Evolutionary conservation across 768 basidiomycete species (phyloP).

Genomic region (Rhizopogon vesiculosus): DNA sequence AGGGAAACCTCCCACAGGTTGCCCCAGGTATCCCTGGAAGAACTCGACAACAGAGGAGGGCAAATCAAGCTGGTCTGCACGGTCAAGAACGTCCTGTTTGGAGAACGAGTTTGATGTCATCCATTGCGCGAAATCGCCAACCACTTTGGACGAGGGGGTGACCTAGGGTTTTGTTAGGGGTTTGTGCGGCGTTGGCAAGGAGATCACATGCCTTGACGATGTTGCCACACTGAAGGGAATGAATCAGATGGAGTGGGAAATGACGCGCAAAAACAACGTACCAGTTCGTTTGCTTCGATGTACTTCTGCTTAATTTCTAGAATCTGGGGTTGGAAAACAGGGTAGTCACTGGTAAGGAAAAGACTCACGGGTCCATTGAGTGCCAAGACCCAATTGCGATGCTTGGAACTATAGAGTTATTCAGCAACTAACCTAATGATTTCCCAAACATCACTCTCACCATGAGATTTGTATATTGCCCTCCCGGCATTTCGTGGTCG

Average conservation of each 20-base stretch:
- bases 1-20: slow-evolving; percentile 98
- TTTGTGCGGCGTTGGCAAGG: background rate
- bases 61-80: slow-evolving; percentile 92
- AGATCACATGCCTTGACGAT: slow-evolving; percentile 69
- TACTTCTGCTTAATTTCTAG: slow-evolving; percentile 97
- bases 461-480: slow-evolving; percentile 93
- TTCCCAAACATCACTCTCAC: slow-evolving; percentile 35
- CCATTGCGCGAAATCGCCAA: slow-evolving; percentile 99
- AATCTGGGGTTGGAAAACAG: slow-evolving; percentile 2
- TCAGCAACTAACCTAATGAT: slow-evolving; percentile 5
- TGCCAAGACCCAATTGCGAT: slow-evolving; percentile 91
- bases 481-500: slow-evolving; percentile 99
- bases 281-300: slow-evolving; percentile 94
- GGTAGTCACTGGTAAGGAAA: slow-evolving; percentile 8
- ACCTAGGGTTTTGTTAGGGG: slow-evolving; percentile 43
- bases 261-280: slow-evolving; percentile 32
- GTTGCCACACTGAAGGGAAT: slow-evolving; percentile 73
- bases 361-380: slow-evolving; percentile 81
- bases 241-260: slow-evolving; percentile 5
- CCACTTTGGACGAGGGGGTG: slow-evolving; percentile 97
- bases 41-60: slow-evolving; percentile 96
- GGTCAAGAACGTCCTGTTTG: slow-evolving; percentile 80
- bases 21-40: slow-evolving; percentile 99
- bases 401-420: slow-evolving; percentile 82
- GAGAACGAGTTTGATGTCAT: slow-evolving; percentile 94